Conservation (phyloP, 2,329 filamentous ascomycete genomes). For the Ceratocystiopsis minuta region DNA sequence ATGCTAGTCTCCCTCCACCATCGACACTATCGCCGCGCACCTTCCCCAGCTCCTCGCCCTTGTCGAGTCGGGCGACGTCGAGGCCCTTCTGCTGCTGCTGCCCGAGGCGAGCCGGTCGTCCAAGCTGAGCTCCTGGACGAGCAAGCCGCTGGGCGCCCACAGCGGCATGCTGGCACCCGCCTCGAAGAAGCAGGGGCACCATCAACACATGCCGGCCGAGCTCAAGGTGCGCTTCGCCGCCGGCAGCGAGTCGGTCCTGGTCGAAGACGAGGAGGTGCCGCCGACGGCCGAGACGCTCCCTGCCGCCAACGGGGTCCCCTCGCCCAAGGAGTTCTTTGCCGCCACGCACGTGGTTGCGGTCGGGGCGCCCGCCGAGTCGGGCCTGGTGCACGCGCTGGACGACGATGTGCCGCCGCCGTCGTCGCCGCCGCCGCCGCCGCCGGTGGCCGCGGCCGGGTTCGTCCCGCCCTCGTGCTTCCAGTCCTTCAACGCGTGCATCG, state of each 20-base stretch:
- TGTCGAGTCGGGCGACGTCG: conserved; percentile 30
- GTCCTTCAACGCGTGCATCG: conserved; percentile 48
- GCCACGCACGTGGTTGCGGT: too few relatives aligned
- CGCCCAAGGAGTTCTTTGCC: conserved; percentile 9
- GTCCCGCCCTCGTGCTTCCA: conserved; percentile 56
- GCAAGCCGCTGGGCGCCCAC: conserved; percentile 15
- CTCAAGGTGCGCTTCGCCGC: conserved; percentile 20
- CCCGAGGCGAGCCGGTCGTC: conserved; percentile 25
- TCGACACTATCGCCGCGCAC: conserved; percentile 26
- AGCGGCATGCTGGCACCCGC: background rate
- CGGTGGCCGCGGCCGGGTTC: conserved; percentile 16
- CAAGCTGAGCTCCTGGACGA: conserved; percentile 22
- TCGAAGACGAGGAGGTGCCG: conserved; percentile 10
- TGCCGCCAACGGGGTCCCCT: conserved; percentile 2
- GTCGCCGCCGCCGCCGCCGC: too few relatives aligned
- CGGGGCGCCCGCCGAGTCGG: too few relatives aligned
- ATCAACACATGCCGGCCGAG: background rate
- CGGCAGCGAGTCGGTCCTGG: conserved; percentile 26
- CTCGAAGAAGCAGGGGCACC: background rate
- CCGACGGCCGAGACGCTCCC: conserved; percentile 1
- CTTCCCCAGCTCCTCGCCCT: conserved; percentile 27
- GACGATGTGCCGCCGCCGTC: conserved; percentile 4
- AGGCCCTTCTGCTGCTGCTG: conserved; percentile 38
- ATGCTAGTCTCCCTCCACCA: conserved; percentile 21
- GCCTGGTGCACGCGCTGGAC: too few relatives aligned